Percentiles rank a stretch among this genome's conserved stretches.
These are phyloP conservation scores for Daedalea quercina DNA, from an alignment of 768 basidiomycete genomes.

Conservation along the genomic window DNA sequence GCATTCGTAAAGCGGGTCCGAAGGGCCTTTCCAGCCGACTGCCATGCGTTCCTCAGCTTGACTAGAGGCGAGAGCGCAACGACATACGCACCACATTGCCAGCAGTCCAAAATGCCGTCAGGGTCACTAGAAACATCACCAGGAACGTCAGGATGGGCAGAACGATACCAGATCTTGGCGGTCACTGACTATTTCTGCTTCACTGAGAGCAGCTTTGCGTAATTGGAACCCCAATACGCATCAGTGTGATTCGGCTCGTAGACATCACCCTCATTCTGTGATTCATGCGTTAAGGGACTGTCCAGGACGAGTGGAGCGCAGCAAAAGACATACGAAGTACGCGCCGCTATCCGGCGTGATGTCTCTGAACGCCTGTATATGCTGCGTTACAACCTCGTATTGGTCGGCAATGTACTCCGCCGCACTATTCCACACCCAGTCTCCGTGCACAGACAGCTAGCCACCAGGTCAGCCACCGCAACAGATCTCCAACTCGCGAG, in stretches of 20 bases:
- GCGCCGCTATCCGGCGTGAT: slow-evolving; percentile 24
- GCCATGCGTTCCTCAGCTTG: neutral
- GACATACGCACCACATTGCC: slow-evolving; percentile 27
- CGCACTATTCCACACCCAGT: slow-evolving; percentile 16
- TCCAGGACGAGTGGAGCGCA: neutral
- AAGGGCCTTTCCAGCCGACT: slow-evolving; percentile 26
- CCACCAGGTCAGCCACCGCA: neutral
- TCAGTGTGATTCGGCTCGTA: slow-evolving; percentile 26
- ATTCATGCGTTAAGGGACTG: neutral
- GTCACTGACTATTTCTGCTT: slow-evolving; percentile 29
- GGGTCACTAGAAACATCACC: slow-evolving; percentile 20
- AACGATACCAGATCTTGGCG: too few species aligned
- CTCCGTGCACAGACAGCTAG: slow-evolving; percentile 7
- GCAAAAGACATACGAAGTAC: slow-evolving; percentile 22
- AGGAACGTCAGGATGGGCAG: neutral
- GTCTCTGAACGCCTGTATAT: slow-evolving; percentile 16
- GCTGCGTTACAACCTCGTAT: slow-evolving; percentile 10
- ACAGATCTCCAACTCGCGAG: too few species aligned
- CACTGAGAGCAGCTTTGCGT: slow-evolving; percentile 21
- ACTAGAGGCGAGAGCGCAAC: neutral
- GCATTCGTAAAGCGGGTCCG: slow-evolving; percentile 16
- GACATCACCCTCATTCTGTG: slow-evolving; percentile 28
- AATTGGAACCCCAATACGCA: slow-evolving; percentile 31
- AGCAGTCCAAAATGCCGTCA: slow-evolving; percentile 23
- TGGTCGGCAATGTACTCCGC: slow-evolving; percentile 1